Evolutionary conservation across 2,329 filamentous ascomycete species (phyloP).

Genomic region (Pestalotiopsis sp.): DNA sequence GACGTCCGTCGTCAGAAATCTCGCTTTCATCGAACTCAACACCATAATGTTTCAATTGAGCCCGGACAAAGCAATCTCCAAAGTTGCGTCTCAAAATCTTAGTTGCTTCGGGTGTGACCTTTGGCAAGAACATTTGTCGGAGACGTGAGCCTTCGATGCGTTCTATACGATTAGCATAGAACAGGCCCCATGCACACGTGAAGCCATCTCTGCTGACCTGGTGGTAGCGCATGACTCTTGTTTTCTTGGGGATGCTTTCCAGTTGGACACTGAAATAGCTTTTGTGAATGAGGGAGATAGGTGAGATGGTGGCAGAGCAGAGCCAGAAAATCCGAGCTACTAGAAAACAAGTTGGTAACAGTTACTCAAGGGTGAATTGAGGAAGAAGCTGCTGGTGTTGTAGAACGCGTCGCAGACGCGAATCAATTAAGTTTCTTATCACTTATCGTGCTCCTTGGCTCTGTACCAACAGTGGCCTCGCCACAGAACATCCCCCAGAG

Average conservation of each 20-base stretch:
- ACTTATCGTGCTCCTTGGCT: too few species aligned
- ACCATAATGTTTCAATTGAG: background rate
- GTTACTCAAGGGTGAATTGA: too few species aligned
- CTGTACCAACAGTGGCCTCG: too few species aligned
- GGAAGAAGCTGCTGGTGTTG: too few species aligned
- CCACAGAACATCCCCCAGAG: too few species aligned
- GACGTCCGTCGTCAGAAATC: background rate
- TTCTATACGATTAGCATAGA: constrained; percentile 1
- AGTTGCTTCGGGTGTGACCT: background rate
- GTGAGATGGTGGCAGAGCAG: background rate
- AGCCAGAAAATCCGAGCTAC: too few species aligned
- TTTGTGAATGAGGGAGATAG: background rate
- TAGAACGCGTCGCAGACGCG: too few species aligned
- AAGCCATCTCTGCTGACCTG: background rate
- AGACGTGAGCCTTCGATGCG: background rate
- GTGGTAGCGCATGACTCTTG: background rate
- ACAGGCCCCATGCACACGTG: background rate
- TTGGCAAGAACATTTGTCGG: background rate
- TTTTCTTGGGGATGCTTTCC: background rate
- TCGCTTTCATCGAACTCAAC: background rate
- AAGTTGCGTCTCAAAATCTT: background rate
- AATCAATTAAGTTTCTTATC: too few species aligned
- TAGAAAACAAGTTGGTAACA: too few species aligned
- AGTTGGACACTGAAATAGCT: background rate
- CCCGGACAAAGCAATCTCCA: background rate